phyloP scores from a whole-genome alignment of 1,284 basidiomycete genomes.

The Apiotrichum laibachii region DNA sequence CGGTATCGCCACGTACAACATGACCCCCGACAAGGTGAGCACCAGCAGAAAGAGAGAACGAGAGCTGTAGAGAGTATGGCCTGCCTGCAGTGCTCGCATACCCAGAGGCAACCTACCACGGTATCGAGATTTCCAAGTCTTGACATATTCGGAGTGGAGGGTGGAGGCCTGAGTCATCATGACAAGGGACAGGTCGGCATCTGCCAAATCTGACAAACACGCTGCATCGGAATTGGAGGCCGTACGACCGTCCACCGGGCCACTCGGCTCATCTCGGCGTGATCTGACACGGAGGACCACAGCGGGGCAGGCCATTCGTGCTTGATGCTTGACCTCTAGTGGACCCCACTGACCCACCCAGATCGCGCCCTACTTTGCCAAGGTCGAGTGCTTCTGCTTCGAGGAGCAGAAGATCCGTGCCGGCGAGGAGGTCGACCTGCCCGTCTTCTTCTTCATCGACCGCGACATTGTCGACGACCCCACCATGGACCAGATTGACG shows the following conservation, averaged over 20 bases:
- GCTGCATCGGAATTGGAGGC: too few relatives aligned
- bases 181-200: too few relatives aligned
- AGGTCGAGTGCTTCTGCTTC: slow-evolving; percentile 99
- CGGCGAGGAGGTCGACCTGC: slow-evolving; percentile 96
- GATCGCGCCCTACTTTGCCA: slow-evolving; percentile 98
- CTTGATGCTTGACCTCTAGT: too few relatives aligned
- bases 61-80: neutral
- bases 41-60: too few relatives aligned
- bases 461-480: slow-evolving; percentile 93
- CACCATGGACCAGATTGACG: slow-evolving; percentile 76
- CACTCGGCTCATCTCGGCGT: too few relatives aligned
- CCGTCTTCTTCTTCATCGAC: slow-evolving; percentile 98
- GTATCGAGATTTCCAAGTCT: neutral
- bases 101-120: too few relatives aligned
- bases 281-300: too few relatives aligned
- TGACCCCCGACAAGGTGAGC: slow-evolving; percentile 55
- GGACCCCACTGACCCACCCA: slow-evolving; percentile 46
- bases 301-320: too few relatives aligned
- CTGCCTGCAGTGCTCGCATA: too few relatives aligned
- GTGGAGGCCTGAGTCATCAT: neutral
- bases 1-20: slow-evolving; percentile 98
- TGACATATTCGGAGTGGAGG: neutral
- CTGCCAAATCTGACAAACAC: too few relatives aligned
- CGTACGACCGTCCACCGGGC: too few relatives aligned
- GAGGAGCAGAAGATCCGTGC: slow-evolving; percentile 96